A percentile compares a stretch with the other conserved stretches of the same genome.
These are phyloP conservation scores for Catunica adiposa DNA, from an alignment of 2,329 filamentous ascomycete genomes.

Conservation along the genomic window DNA sequence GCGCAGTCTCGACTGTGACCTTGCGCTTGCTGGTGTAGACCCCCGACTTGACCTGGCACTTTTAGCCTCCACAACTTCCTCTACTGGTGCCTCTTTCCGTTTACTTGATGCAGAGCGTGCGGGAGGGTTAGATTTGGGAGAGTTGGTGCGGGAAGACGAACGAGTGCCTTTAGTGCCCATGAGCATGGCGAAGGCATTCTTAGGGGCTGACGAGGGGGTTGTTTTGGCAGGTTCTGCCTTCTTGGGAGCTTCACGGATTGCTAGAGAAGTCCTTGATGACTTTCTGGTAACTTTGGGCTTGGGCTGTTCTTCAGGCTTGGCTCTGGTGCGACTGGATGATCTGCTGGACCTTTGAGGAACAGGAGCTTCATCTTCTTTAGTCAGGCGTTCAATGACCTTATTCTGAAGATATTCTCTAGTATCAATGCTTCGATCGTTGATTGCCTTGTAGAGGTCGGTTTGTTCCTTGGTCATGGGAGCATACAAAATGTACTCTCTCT, in stretches of 20 bases:
- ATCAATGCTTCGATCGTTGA: conserved; percentile 40
- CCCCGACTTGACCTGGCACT: conserved; percentile 57
- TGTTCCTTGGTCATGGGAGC: conserved; percentile 84
- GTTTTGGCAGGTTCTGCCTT: conserved; percentile 13
- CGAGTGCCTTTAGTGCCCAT: conserved; percentile 24
- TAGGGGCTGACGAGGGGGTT: background rate
- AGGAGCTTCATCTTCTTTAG: conserved; percentile 19
- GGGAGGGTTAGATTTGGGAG: background rate
- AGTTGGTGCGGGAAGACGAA: background rate
- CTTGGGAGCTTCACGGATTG: conserved; percentile 5
- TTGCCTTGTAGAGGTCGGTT: conserved; percentile 65
- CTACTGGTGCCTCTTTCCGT: conserved; percentile 16
- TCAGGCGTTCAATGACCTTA: conserved; percentile 51
- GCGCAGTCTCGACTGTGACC: conserved; percentile 29
- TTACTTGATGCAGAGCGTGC: conserved; percentile 18
- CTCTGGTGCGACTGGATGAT: background rate
- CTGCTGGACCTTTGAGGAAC: background rate
- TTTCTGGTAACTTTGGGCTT: background rate
- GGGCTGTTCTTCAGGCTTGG: conserved; percentile 1
- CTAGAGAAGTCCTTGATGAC: background rate
- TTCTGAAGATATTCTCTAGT: conserved; percentile 65
- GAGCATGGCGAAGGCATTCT: conserved; percentile 37
- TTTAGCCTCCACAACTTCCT: conserved; percentile 35
- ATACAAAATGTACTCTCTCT: conserved; percentile 89
- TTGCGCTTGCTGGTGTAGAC: conserved; percentile 50